Evolutionary conservation across 1,139 yeast genomes (phyloP).

Genomic region (Pneumocystis jirovecii): DNA sequence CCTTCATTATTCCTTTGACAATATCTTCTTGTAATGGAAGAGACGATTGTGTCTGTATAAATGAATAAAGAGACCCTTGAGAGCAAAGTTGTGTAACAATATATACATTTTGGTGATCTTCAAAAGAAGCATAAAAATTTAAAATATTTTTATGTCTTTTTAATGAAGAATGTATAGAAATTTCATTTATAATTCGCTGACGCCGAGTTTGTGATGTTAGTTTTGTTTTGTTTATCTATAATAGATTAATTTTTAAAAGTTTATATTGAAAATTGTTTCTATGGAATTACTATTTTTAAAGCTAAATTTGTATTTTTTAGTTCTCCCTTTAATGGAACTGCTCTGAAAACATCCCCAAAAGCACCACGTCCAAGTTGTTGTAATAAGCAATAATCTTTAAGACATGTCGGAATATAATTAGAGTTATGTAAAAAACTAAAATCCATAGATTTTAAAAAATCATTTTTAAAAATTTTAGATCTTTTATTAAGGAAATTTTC

Average conservation of each 20-base stretch:
- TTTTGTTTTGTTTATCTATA: conserved; percentile 6
- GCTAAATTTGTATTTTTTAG: conserved; percentile 4
- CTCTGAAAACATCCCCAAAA: conserved; percentile 10
- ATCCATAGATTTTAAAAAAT: background rate
- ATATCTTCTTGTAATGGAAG: conserved; percentile 8
- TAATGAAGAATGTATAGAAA: conserved; percentile 4
- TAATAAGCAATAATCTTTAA: conserved; percentile 6
- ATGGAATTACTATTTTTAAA: conserved; percentile 6
- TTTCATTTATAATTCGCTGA: conserved; percentile 8
- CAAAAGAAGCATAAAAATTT: conserved; percentile 84
- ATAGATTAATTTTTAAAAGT: background rate
- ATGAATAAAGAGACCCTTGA: conserved; percentile 41
- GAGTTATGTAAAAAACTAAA: background rate
- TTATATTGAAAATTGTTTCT: background rate
- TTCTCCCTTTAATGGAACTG: conserved; percentile 6
- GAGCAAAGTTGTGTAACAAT: conserved; percentile 88
- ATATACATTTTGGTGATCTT: conserved; percentile 85
- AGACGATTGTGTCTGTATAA: conserved; percentile 4
- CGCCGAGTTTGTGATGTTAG: conserved; percentile 7
- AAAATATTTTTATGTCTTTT: conserved; percentile 64
- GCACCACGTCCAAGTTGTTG: conserved; percentile 11
- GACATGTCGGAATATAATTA: background rate
- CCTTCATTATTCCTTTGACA: conserved; percentile 45
- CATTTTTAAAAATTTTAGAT: background rate
- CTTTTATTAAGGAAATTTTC: background rate